A percentile compares a stretch with the other conserved stretches of the same genome.
Conservation (phyloP, 306 rosid species). For the Cercis canadensis region DNA sequence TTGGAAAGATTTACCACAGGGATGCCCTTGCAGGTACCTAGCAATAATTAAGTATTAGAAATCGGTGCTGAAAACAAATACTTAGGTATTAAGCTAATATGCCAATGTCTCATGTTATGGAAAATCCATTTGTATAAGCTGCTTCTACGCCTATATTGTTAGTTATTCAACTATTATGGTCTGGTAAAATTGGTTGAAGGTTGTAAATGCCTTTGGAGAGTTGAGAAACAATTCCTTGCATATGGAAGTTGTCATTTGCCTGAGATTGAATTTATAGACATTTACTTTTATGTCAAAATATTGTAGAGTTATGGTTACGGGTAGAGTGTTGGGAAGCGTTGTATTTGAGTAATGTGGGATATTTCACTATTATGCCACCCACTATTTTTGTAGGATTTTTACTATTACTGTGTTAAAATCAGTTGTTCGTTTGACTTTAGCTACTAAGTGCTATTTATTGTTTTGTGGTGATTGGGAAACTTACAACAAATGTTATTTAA, state of each 20-base stretch:
- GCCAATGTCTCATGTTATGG: neutral
- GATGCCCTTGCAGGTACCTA: constrained; percentile 49
- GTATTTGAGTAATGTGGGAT: neutral
- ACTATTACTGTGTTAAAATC: neutral
- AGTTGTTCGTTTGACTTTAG: constrained; percentile 3
- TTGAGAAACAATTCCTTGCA: neutral
- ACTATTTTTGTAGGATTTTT: neutral
- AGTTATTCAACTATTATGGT: no score
- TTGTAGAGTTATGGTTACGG: neutral
- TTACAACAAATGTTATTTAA: neutral
- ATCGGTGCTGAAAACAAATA: neutral
- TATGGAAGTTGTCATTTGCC: neutral
- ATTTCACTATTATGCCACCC: neutral
- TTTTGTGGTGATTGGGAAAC: neutral
- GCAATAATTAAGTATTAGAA: neutral
- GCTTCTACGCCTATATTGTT: no score
- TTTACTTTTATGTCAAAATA: neutral
- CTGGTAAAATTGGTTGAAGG: neutral
- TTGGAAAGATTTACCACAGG: constrained; percentile 51
- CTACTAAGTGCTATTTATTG: constrained; percentile 3
- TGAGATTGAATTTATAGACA: neutral
- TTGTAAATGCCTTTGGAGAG: constrained; percentile 4
- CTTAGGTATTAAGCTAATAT: neutral
- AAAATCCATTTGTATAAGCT: no score
- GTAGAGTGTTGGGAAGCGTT: neutral